Evolutionary conservation across 176 grass and related monocot species (phyloP).

Genomic region (Metroxylon sagu): DNA sequence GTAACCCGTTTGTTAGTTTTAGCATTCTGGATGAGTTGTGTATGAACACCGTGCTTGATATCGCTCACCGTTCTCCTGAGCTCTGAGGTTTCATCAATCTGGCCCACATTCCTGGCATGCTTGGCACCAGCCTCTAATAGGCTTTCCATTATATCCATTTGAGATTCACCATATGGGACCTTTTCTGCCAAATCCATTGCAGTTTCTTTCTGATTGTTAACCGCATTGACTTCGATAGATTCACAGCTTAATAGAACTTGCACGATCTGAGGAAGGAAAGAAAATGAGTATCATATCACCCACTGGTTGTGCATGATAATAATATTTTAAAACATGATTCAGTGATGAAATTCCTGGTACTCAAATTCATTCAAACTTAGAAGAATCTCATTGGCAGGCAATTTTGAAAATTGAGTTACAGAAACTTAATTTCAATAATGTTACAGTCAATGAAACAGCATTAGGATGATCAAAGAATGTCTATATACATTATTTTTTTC

Average conservation of each 20-base stretch:
- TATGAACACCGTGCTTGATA: constrained; percentile 91
- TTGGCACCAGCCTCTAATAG: constrained; percentile 80
- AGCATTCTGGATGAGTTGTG: constrained; percentile 79
- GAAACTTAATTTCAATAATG: too few relatives aligned
- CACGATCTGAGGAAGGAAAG: constrained; percentile 57
- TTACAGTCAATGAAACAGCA: too few relatives aligned
- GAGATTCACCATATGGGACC: constrained; percentile 80
- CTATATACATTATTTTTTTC: too few relatives aligned
- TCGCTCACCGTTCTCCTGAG: constrained; percentile 93
- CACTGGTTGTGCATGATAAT: too few relatives aligned
- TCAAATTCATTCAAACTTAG: too few relatives aligned
- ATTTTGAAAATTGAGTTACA: too few relatives aligned
- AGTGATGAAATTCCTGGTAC: too few relatives aligned
- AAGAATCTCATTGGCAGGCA: too few relatives aligned
- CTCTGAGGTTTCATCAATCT: constrained; percentile 66
- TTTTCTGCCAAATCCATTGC: constrained; percentile 92
- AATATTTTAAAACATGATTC: too few relatives aligned
- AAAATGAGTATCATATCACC: not conserved
- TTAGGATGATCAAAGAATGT: too few relatives aligned
- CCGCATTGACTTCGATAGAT: constrained; percentile 57
- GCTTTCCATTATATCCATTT: constrained; percentile 82
- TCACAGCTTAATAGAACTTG: constrained; percentile 73
- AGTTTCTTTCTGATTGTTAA: constrained; percentile 93
- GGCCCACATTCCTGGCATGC: constrained; percentile 72
- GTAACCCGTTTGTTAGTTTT: constrained; percentile 90